These are phyloP conservation scores for Aureobasidium sp. DNA, from an alignment of 2,329 filamentous ascomycete species.

Conservation along the genomic window DNA sequence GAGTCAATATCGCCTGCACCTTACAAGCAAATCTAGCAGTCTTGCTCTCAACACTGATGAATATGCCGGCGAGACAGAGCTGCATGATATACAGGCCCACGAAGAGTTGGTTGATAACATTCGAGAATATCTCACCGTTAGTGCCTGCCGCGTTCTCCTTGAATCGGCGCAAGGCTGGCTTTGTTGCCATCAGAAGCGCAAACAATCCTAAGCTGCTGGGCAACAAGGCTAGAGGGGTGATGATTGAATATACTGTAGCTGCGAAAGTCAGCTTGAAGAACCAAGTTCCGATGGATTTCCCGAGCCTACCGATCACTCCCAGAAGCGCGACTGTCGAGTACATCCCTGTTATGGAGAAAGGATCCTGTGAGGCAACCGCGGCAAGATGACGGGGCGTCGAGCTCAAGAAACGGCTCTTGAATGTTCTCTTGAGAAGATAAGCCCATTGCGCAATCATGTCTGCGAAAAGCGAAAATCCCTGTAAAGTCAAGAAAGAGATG, in stretches of 20 bases:
- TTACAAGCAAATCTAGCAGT: neutral
- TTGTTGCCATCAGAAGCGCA: neutral
- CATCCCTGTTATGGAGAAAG: neutral
- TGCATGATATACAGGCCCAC: neutral
- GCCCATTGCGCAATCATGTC: neutral
- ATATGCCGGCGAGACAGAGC: neutral
- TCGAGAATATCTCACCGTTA: neutral
- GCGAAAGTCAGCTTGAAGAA: neutral
- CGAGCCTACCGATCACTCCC: neutral
- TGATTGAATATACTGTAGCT: neutral
- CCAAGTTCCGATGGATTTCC: neutral
- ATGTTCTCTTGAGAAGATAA: neutral
- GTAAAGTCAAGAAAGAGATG: conserved; percentile 1
- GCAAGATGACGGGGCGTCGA: neutral
- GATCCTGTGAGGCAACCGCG: neutral
- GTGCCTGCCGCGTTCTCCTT: neutral
- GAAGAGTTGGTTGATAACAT: neutral
- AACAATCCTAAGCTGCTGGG: neutral
- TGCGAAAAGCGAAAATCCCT: neutral
- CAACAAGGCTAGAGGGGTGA: neutral
- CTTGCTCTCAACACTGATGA: neutral
- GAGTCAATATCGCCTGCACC: neutral
- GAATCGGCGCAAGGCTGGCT: neutral
- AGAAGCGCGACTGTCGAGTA: neutral
- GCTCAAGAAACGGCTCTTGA: neutral